Evolutionary conservation across 2,329 filamentous ascomycete genomes (phyloP), one percentile per base, ranked within the genome.

Genomic region (Harringtonia aguacate): DNA sequence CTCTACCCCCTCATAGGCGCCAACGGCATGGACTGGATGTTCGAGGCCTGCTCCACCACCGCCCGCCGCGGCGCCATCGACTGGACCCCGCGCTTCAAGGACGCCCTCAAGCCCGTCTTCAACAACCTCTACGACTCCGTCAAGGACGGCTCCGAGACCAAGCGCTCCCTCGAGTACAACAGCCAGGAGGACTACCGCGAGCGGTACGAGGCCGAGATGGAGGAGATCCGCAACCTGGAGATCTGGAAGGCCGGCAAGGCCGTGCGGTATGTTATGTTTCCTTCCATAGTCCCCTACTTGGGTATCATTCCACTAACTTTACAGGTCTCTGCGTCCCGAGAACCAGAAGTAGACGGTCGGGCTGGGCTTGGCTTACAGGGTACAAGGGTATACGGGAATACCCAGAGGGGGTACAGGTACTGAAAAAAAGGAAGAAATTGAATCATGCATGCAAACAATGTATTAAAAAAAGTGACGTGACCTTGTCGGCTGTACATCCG

Each of bases 11-110:
- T 98, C 63, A 98, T 98, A 62, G 92, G 90, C 63, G 80, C 79
- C 70, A 85, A 97, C 72, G 92, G 92, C 63, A 97, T 98, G 92
- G 92, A 98, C 77, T 98, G 94, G 88, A 98, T 98, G 92, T 98
- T 94, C 76, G 89, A 90, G 66, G 92, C 92, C 56, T 98, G 92
- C 85, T 97, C 90, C 52, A 98, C 92, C 64, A 98, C 92, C 47
- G 92, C 92, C 62, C 87, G 92, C 63, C 89, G 92, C 64, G 92
- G 92, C 70, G 92, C 92, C 71, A 94, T 98, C 65, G 92, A 98
- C 79, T 98, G 92, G 92, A 90, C 84, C 65, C 82, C 83, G 68
- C 78, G 77, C 65, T 98, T 98, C 87, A 95, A 95, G 85, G 85
- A 90, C 57, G 88, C 85, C 63, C 79, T 98, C 63, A 97, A 97